Percentiles rank a stretch among this genome's conserved stretches.
phyloP scores from a whole-genome alignment of 2,329 filamentous ascomycete genomes.

The Colletotrichum acutatum region DNA sequence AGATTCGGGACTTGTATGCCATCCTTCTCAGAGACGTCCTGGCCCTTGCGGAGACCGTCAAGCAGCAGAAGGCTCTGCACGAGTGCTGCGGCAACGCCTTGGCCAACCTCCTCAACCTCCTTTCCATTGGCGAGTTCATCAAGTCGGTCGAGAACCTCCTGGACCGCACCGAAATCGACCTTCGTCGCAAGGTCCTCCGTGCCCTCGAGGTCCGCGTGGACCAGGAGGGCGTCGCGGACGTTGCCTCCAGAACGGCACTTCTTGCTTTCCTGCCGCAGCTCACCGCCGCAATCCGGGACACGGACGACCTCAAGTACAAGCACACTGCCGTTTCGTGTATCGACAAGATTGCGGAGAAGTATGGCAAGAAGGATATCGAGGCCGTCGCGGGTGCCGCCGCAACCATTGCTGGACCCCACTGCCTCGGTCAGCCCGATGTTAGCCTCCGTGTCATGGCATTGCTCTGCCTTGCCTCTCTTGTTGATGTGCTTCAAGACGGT shows the following conservation, averaged over 20 bases:
- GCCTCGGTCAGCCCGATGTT: slow-evolving; percentile 78
- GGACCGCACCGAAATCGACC: slow-evolving; percentile 76
- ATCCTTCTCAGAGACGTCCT: slow-evolving; percentile 74
- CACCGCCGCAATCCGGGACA: slow-evolving; percentile 79
- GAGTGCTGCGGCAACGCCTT: slow-evolving; percentile 75
- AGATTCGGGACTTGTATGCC: slow-evolving; percentile 76
- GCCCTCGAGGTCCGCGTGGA: slow-evolving; percentile 85
- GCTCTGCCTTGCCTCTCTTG: slow-evolving; percentile 87
- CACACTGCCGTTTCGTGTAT: slow-evolving; percentile 89
- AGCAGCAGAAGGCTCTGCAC: slow-evolving; percentile 65
- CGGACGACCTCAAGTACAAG: slow-evolving; percentile 79
- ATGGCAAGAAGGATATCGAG: slow-evolving; percentile 89
- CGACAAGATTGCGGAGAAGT: slow-evolving; percentile 93
- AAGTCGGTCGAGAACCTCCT: slow-evolving; percentile 87
- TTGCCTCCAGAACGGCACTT: slow-evolving; percentile 74
- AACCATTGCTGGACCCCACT: slow-evolving; percentile 80
- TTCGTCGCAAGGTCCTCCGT: slow-evolving; percentile 82
- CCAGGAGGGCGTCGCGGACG: slow-evolving; percentile 76
- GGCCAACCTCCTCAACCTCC: slow-evolving; percentile 81
- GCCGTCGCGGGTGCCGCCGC: slow-evolving; percentile 80
- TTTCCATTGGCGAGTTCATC: slow-evolving; percentile 90
- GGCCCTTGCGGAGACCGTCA: slow-evolving; percentile 72
- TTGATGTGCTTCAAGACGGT: slow-evolving; percentile 87
- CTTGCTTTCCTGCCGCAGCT: slow-evolving; percentile 84
- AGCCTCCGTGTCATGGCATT: slow-evolving; percentile 85